Base-by-base conservation (phyloP, 208 protist species). In the Acanthamoeba royreba region DNA sequence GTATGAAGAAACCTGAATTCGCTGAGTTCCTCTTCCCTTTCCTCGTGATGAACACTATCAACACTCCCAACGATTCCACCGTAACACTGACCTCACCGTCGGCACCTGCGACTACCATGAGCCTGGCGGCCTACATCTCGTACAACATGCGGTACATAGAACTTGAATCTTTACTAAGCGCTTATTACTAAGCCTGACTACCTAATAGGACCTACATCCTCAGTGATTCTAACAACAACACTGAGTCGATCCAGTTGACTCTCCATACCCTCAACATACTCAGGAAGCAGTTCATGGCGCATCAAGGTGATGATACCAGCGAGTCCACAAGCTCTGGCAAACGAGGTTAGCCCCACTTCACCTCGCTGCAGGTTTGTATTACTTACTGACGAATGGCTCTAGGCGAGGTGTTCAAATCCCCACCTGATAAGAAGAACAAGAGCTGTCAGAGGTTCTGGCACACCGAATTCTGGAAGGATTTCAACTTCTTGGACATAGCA, bases 21-120 rank as follows among this genome's bases (percentile, higher is more conserved):
- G 92, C 92, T 13, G 79, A 87, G 45, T 90, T 94, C 17, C 47
- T 94, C 22, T 94, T 94, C 52, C 92, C 92, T 35, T 94, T 63
- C 47, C 40, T 94, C 28, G 8, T 94, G 13, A 42, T 94, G 35
- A 52, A 94, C n/a, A 63, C 91, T 47, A 46, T 92, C 55, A 77
- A n/a, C 46, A 42, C 25, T 40, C 81, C 81, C 47, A 22, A 61
- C 28, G 81, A 88, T 40, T 63, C 81, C 5, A 63, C 81, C 11
- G 45, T 63, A 31, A 66, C 81, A 13, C 31, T 63, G 17, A 66
- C 81, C 9, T 19, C 81, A 17, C 28, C 46, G 8, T 40, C 46
- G 31, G 28, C 28, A 0, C n/a, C 8, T 38, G 45, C 81, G 2
- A 31, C 81, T 61, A 63, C 45, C 5, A 63, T 66, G 81, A 88